Percentiles rank a stretch among this genome's conserved stretches.
phyloP scores from a whole-genome alignment of 345 rosid species.

The Pseudoturritis turrita region DNA sequence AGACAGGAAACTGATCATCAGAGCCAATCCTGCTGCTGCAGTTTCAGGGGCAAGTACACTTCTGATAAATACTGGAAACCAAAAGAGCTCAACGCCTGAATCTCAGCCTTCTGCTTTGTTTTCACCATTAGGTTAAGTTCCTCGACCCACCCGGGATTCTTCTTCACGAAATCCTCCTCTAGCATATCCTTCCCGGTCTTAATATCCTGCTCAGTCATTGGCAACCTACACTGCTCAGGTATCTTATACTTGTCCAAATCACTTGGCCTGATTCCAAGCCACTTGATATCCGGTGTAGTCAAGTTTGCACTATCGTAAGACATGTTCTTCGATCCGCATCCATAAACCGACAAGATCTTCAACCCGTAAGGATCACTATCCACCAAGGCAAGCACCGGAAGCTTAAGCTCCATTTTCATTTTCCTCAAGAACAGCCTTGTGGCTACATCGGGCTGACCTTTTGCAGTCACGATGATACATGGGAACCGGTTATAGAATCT shows the following conservation, averaged over 20 bases:
- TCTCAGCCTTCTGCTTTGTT: slow-evolving; percentile 95
- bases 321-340: slow-evolving; percentile 99
- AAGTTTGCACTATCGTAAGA: slow-evolving; percentile 90
- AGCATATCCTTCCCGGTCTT: slow-evolving; percentile 93
- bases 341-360: slow-evolving; percentile 88
- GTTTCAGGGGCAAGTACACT: slow-evolving; percentile 92
- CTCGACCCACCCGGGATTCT: slow-evolving; percentile 96
- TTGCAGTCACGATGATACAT: slow-evolving; percentile 87
- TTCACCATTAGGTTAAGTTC: slow-evolving; percentile 97
- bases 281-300: slow-evolving; percentile 95
- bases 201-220: slow-evolving; percentile 98
- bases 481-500: slow-evolving; percentile 94
- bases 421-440: slow-evolving; percentile 90
- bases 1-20: slow-evolving; percentile 29
- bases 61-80: slow-evolving; percentile 96
- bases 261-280: slow-evolving; percentile 93
- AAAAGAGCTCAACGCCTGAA: slow-evolving; percentile 93
- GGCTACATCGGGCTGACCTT: slow-evolving; percentile 97
- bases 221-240: slow-evolving; percentile 93
- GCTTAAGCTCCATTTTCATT: slow-evolving; percentile 89
- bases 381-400: slow-evolving; percentile 90
- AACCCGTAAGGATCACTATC: slow-evolving; percentile 97
- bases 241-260: slow-evolving; percentile 88
- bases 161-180: slow-evolving; percentile 98
- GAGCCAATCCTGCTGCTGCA: slow-evolving; percentile 98